phyloP scores from a whole-genome alignment of 2,329 filamentous ascomycete species.

The Neurospora crassa region DNA sequence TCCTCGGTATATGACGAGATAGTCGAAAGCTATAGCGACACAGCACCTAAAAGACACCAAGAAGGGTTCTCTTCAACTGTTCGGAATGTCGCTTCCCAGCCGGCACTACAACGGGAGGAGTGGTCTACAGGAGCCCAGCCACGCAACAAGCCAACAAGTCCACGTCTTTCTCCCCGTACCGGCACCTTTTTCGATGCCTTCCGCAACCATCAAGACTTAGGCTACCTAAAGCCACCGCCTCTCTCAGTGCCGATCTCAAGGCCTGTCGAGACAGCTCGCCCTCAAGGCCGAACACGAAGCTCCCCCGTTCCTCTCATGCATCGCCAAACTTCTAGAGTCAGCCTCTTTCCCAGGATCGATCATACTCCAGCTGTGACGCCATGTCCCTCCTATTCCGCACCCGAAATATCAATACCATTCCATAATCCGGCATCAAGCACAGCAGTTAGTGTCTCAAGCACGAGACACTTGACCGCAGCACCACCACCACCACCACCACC shows the following conservation, averaged over 20 bases:
- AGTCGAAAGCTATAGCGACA: not conserved
- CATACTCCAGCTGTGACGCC: not conserved
- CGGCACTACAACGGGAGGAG: not conserved
- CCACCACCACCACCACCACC: not conserved
- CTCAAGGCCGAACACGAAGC: not conserved
- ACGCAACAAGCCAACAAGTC: not conserved
- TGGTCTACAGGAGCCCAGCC: not conserved
- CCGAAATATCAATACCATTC: not conserved
- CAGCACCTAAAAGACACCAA: not conserved
- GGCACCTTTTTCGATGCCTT: not conserved
- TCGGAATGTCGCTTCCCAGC: not conserved
- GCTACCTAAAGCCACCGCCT: not conserved
- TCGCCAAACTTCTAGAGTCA: not conserved
- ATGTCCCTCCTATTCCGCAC: not conserved
- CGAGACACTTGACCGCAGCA: not conserved
- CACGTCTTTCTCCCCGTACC: not conserved
- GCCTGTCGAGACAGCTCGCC: not conserved
- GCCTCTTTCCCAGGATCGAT: not conserved
- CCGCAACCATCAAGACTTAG: not conserved
- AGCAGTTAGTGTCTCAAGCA: not conserved
- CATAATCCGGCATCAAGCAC: not conserved
- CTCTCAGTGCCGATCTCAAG: not conserved
- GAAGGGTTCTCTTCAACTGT: not conserved
- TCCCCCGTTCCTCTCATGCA: not conserved
- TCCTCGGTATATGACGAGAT: not conserved